A percentile compares a stretch with the other conserved stretches of the same genome.
Conservation (phyloP, 2,329 filamentous ascomycete genomes). For the Aspergillus sp. region DNA sequence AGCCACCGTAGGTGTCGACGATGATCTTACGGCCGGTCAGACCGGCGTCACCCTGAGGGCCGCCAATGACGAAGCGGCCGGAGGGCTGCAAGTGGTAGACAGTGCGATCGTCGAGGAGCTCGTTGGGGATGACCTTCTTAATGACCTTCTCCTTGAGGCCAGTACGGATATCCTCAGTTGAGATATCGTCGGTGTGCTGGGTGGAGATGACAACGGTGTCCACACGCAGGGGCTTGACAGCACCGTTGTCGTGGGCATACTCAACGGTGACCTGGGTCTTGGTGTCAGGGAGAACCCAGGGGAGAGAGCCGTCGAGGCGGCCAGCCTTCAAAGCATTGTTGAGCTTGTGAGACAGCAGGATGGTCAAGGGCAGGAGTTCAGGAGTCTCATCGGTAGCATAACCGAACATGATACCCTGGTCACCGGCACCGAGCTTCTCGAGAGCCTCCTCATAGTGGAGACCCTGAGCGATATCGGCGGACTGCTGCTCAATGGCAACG, state of each 20-base stretch:
- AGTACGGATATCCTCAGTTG: constrained; percentile 85
- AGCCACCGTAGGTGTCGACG: constrained; percentile 98
- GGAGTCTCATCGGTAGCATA: constrained; percentile 99
- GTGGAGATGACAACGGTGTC: constrained; percentile 96
- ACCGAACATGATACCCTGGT: constrained; percentile 99
- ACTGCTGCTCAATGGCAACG: constrained; percentile 98
- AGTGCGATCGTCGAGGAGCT: constrained; percentile 88
- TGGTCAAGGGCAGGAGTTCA: constrained; percentile 88
- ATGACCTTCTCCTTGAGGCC: constrained; percentile 97
- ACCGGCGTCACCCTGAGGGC: constrained; percentile 97
- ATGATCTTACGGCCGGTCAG: constrained; percentile 99
- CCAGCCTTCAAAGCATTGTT: constrained; percentile 90
- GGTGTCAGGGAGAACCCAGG: constrained; percentile 96
- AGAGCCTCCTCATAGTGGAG: constrained; percentile 96
- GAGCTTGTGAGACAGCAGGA: constrained; percentile 91
- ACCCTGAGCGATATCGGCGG: constrained; percentile 96
- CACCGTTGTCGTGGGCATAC: constrained; percentile 90
- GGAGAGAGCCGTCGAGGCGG: constrained; percentile 75
- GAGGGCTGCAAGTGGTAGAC: constrained; percentile 99
- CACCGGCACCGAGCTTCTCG: constrained; percentile 95
- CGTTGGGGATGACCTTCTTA: constrained; percentile 82
- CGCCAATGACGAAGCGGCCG: constrained; percentile 97
- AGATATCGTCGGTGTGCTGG: constrained; percentile 82
- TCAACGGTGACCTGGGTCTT: constrained; percentile 99
- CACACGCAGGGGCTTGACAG: constrained; percentile 82